Conservation (phyloP, 2,329 filamentous ascomycete species). For the Fusarium sp. region DNA sequence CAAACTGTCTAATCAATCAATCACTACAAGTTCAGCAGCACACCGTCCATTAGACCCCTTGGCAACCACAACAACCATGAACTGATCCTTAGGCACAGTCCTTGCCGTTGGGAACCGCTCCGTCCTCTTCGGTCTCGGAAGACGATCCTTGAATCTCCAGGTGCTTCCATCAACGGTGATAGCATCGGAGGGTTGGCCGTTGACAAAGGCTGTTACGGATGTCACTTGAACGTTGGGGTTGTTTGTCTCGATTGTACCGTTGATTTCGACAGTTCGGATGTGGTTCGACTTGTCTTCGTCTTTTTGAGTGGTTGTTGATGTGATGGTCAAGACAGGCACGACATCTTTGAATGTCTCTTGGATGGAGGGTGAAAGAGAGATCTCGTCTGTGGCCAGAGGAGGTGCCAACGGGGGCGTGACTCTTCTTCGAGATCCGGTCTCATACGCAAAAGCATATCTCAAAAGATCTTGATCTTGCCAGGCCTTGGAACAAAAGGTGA, state of each 20-base stretch:
- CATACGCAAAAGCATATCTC: neutral
- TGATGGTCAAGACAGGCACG: neutral
- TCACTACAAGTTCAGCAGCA: neutral
- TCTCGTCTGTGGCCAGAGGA: neutral
- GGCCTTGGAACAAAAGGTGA: slow-evolving; percentile 52
- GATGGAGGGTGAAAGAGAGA: neutral
- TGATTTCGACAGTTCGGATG: neutral
- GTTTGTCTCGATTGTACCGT: neutral
- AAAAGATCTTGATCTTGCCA: neutral
- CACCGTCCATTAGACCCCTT: neutral
- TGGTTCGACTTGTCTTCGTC: neutral
- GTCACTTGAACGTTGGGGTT: neutral
- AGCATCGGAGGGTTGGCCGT: neutral
- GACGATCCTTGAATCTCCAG: neutral
- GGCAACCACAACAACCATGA: neutral
- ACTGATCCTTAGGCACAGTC: neutral
- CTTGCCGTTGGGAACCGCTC: neutral
- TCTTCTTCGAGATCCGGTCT: neutral
- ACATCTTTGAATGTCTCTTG: neutral
- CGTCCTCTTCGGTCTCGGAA: neutral
- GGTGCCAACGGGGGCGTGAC: neutral
- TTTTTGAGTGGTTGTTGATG: neutral
- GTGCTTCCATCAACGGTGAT: neutral
- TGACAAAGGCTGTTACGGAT: neutral
- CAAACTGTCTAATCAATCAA: neutral